These are phyloP conservation scores for Umbelopsis ramanniana DNA, from an alignment of 192 early-diverging fungal species.

Conservation along the genomic window DNA sequence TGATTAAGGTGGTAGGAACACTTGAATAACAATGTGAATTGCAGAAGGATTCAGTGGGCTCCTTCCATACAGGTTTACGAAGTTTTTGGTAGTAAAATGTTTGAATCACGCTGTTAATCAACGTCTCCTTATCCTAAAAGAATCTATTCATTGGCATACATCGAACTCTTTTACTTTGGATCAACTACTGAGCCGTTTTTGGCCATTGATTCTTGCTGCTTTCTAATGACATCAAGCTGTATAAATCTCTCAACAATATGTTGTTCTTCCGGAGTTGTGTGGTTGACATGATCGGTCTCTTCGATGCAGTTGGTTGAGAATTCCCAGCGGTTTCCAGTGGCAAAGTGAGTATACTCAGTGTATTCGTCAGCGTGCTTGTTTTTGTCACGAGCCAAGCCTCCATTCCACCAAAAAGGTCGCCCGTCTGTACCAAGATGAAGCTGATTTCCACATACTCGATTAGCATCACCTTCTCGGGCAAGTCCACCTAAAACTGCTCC, in stretches of 20 bases:
- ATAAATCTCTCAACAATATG: slow-evolving; percentile 20
- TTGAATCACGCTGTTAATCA: too few species aligned
- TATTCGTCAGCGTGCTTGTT: slow-evolving; percentile 41
- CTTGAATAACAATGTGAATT: too few species aligned
- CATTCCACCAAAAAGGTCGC: slow-evolving; percentile 55
- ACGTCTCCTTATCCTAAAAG: too few species aligned
- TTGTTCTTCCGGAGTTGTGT: slow-evolving; percentile 11
- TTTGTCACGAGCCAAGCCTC: slow-evolving; percentile 52
- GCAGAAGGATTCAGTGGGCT: too few species aligned
- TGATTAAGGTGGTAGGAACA: too few species aligned
- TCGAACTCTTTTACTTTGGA: too few species aligned
- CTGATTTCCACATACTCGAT: slow-evolving; percentile 49
- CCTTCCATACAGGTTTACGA: too few species aligned
- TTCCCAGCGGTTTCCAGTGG: slow-evolving; percentile 49
- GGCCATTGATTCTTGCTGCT: slow-evolving; percentile 11
- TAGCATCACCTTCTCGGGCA: slow-evolving; percentile 29
- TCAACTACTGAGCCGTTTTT: neutral
- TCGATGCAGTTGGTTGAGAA: slow-evolving; percentile 45
- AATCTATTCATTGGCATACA: too few species aligned
- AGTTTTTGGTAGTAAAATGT: too few species aligned
- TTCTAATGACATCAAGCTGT: slow-evolving; percentile 7
- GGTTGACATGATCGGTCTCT: slow-evolving; percentile 36
- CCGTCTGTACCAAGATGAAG: slow-evolving; percentile 47
- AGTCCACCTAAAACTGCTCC: slow-evolving; percentile 58
- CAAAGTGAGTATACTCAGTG: slow-evolving; percentile 39